Conservation (phyloP, 176 grass and related monocot genomes). For the Juncus inflexus region DNA sequence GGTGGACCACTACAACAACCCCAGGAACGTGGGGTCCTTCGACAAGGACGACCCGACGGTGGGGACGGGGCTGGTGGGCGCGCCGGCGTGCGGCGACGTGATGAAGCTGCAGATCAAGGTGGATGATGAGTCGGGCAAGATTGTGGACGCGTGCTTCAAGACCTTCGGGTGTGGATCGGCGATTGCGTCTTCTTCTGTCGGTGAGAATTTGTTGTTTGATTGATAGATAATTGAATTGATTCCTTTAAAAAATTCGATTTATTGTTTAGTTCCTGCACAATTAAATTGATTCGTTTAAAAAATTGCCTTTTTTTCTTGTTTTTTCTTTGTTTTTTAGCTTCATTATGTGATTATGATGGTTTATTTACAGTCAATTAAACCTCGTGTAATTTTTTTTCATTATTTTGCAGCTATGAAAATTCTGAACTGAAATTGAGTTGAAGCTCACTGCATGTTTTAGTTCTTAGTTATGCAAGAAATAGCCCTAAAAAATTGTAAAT, state of each 20-base stretch:
- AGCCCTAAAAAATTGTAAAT: no score
- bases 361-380: neutral
- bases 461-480: no score
- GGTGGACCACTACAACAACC: conserved; percentile 98
- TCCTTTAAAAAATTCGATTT: no score
- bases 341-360: neutral
- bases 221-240: no score
- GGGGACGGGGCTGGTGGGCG: conserved; percentile 91
- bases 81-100: conserved; percentile 93
- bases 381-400: neutral
- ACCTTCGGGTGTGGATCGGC: conserved; percentile 97
- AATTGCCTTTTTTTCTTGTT: no score
- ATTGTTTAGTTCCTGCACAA: no score
- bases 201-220: conserved; percentile 24
- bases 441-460: no score
- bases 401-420: neutral
- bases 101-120: conserved; percentile 99
- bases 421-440: conserved; percentile 8
- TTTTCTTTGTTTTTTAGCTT: neutral
- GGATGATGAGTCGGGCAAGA: conserved; percentile 74
- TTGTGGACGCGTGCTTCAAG: conserved; percentile 97
- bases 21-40: conserved; percentile 86
- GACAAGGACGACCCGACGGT: conserved; percentile 87
- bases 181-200: conserved; percentile 93
- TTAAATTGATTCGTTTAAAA: no score